A percentile compares a stretch with the other conserved stretches of the same genome.
Evolutionary conservation across 1,284 basidiomycete species (phyloP).

Genomic region (Xanthoconium separans): DNA sequence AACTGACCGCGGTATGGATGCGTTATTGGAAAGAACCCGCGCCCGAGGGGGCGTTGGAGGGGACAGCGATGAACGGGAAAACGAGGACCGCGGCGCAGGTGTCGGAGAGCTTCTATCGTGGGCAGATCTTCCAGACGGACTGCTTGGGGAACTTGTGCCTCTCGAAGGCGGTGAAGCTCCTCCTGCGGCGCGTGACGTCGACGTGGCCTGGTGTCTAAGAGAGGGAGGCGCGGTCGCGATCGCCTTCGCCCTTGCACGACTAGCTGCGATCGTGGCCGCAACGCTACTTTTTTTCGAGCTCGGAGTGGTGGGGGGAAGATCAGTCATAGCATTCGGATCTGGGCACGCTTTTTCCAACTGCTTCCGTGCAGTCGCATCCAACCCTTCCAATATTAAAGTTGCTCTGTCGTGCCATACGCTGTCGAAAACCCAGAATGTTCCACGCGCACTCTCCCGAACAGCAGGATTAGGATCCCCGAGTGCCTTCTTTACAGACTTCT

Average conservation of each 20-base stretch:
- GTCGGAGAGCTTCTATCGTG: constrained; percentile 41
- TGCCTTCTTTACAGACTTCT: constrained; percentile 70
- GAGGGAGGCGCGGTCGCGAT: constrained; percentile 77
- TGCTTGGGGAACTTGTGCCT: constrained; percentile 42
- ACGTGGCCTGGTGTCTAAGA: constrained; percentile 75
- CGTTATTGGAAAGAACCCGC: constrained; percentile 40
- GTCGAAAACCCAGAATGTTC: constrained; percentile 82
- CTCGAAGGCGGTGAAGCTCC: constrained; percentile 45
- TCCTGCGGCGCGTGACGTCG: constrained; percentile 49
- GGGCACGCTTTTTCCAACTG: constrained; percentile 86
- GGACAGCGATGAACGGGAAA: constrained; percentile 40
- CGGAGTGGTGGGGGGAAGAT: constrained; percentile 46
- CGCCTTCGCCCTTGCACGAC: constrained; percentile 78
- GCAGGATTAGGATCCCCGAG: constrained; percentile 79
- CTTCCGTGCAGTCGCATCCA: constrained; percentile 76
- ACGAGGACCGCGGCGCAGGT: constrained; percentile 37
- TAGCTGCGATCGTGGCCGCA: constrained; percentile 80
- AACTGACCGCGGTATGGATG: constrained; percentile 40
- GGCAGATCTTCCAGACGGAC: constrained; percentile 33
- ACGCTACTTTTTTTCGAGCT: constrained; percentile 73
- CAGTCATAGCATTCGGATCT: constrained; percentile 43
- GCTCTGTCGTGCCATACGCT: constrained; percentile 74
- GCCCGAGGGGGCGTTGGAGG: constrained; percentile 46
- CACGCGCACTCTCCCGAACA: constrained; percentile 75
- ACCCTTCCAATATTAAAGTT: constrained; percentile 56